These are phyloP conservation scores for Ichthyophonus hoferi DNA, from an alignment of 208 protist genomes.

Conservation along the genomic window DNA sequence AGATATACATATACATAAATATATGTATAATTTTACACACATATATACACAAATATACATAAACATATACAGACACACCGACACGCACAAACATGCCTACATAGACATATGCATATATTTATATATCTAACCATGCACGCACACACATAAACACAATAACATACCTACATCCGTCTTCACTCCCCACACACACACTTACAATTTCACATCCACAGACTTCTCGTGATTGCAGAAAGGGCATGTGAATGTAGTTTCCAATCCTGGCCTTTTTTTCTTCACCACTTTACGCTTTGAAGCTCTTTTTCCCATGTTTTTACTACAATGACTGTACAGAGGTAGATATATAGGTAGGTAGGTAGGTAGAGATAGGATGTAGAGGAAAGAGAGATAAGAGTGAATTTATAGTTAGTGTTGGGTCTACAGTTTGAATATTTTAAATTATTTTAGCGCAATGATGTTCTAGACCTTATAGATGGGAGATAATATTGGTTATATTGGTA, in stretches of 20 bases:
- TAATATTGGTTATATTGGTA: no score
- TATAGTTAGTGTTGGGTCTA: no score
- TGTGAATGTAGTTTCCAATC: constrained; percentile 26
- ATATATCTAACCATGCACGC: neutral
- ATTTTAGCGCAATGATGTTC: no score
- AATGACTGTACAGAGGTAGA: neutral
- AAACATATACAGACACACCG: no score
- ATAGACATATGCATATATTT: constrained; percentile 7
- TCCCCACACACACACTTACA: constrained; percentile 26
- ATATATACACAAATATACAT: no score
- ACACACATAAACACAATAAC: neutral
- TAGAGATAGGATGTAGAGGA: no score
- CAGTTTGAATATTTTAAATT: no score
- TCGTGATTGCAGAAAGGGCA: constrained; percentile 48
- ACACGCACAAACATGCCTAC: no score
- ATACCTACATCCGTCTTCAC: neutral
- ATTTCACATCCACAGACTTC: constrained; percentile 23
- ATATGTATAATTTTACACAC: no score
- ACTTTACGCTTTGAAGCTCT: constrained; percentile 12
- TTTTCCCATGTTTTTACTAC: constrained; percentile 27
- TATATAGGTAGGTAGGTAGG: neutral
- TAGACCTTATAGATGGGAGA: no score
- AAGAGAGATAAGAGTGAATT: no score
- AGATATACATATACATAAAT: no score
- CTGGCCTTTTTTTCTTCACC: neutral